phyloP scores from a whole-genome alignment of 169 alveolate genomes.

The Plasmodium falciparum region DNA sequence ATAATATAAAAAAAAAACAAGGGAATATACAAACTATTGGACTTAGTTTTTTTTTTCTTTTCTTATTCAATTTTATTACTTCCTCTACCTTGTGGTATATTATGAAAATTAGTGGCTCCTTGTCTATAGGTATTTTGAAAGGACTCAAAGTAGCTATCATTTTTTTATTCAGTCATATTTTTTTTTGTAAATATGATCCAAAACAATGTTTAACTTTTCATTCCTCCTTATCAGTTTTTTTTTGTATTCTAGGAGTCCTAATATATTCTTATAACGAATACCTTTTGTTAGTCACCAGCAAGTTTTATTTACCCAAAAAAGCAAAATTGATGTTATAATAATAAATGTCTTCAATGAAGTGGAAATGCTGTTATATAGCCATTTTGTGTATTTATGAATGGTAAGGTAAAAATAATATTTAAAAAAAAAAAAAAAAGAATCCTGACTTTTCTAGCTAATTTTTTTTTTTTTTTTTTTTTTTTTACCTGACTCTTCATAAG shows the following conservation, averaged over 20 bases:
- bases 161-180: conserved; percentile 77
- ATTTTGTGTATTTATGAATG: too few relatives aligned
- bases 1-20: conserved; percentile 61
- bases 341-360: too few relatives aligned
- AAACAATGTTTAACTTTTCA: conserved; percentile 79
- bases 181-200: conserved; percentile 82
- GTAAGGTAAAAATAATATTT: too few relatives aligned
- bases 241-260: conserved; percentile 59
- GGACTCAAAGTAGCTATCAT: conserved; percentile 80
- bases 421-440: neutral
- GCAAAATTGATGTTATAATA: neutral
- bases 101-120: conserved; percentile 79
- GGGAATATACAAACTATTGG: conserved; percentile 74
- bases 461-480: conserved; percentile 8
- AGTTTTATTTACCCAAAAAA: neutral
- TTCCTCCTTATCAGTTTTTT: conserved; percentile 77
- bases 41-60: conserved; percentile 73
- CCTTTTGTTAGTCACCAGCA: conserved; percentile 4
- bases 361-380: too few relatives aligned
- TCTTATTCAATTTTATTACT: conserved; percentile 72
- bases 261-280: conserved; percentile 56
- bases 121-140: conserved; percentile 79
- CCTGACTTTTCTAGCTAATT: too few relatives aligned
- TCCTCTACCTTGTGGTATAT: conserved; percentile 82
- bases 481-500: neutral